These are phyloP conservation scores for Chamaecyparis obtusa DNA, from an alignment of 75 land plant species.

Conservation along the genomic window DNA sequence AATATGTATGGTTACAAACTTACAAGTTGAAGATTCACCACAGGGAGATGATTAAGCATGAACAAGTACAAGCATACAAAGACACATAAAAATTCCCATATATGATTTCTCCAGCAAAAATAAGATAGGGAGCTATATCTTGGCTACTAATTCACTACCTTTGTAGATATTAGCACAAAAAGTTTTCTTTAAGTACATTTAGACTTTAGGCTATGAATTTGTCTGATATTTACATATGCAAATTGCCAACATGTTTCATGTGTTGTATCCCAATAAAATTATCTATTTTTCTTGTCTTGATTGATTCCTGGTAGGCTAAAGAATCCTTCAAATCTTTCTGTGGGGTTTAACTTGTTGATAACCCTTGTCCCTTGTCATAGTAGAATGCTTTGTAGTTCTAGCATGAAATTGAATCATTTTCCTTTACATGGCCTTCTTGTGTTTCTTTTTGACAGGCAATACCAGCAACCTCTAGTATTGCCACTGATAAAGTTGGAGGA, in stretches of 20 bases:
- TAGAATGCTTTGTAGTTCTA: neutral
- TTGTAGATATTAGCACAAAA: neutral
- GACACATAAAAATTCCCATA: neutral
- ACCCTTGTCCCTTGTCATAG: neutral
- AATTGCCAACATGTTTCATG: neutral
- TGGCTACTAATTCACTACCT: neutral
- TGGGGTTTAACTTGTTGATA: neutral
- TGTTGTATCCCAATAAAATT: neutral
- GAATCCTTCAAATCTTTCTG: neutral
- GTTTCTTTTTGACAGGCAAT: constrained; percentile 49
- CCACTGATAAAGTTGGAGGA: constrained; percentile 58
- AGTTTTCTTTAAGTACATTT: neutral
- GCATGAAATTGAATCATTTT: neutral
- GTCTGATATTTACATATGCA: neutral
- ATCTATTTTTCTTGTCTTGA: neutral
- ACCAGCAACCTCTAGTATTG: constrained; percentile 60
- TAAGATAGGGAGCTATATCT: neutral
- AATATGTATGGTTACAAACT: neutral
- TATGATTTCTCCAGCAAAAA: neutral
- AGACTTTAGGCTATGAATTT: neutral
- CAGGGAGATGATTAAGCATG: no score
- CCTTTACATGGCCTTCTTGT: neutral
- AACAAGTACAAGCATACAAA: neutral
- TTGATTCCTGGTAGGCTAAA: neutral
- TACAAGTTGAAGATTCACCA: neutral